phyloP scores from a whole-genome alignment of 352 stramenopile species.

The Halophytophthora batemanensis region DNA sequence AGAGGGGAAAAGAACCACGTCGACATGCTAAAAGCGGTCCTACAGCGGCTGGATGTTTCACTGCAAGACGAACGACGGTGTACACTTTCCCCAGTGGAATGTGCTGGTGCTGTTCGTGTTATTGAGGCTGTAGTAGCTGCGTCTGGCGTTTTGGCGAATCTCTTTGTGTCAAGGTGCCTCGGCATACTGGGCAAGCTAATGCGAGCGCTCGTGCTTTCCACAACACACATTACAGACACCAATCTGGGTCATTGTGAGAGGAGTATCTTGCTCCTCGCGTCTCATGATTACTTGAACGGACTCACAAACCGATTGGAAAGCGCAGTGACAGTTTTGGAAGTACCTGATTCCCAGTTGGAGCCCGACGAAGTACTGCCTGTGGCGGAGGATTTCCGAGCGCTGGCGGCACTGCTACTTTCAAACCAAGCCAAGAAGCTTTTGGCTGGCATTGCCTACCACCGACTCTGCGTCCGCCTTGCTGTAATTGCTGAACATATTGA shows the following conservation, averaged over 20 bases:
- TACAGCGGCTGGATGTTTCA: slow-evolving; percentile 8
- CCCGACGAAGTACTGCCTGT: slow-evolving; percentile 1
- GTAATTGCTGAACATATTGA: slow-evolving; percentile 8
- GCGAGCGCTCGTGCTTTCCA: slow-evolving; percentile 14
- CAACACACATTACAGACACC: slow-evolving; percentile 6
- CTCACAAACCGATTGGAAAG: slow-evolving; percentile 10
- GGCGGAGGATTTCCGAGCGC: slow-evolving; percentile 18
- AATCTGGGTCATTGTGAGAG: slow-evolving; percentile 10
- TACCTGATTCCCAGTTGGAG: not conserved
- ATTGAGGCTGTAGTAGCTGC: slow-evolving; percentile 15
- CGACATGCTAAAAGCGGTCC: slow-evolving; percentile 24
- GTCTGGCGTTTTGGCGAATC: slow-evolving; percentile 10
- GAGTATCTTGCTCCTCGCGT: slow-evolving; percentile 10
- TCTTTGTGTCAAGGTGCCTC: slow-evolving; percentile 17
- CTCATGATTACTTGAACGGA: slow-evolving; percentile 6
- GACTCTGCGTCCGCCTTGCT: slow-evolving; percentile 14
- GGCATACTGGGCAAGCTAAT: slow-evolving; percentile 17
- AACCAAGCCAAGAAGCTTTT: slow-evolving; percentile 16
- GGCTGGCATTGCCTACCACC: slow-evolving; percentile 8
- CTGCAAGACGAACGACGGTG: slow-evolving; percentile 15
- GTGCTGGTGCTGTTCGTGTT: slow-evolving; percentile 13
- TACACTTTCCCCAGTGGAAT: slow-evolving; percentile 13
- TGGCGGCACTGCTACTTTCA: slow-evolving; percentile 22
- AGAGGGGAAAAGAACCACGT: slow-evolving; percentile 8
- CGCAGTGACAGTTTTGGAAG: slow-evolving; percentile 1